Evolutionary conservation across 768 basidiomycete genomes (phyloP).

Genomic region (Kondoa subrosea): DNA sequence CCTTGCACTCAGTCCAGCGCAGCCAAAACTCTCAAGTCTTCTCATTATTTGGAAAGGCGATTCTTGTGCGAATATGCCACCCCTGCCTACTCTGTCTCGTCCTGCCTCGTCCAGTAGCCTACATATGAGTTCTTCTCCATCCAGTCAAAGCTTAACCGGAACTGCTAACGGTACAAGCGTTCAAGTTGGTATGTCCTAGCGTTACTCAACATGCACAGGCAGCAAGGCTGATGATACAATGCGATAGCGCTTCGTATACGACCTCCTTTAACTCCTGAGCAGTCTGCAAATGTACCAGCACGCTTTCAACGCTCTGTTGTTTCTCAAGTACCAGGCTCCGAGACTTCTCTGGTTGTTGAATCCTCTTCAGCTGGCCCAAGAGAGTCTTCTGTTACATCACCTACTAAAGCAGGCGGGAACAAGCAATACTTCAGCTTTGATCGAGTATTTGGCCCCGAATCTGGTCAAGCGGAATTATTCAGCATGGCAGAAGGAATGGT

Average conservation of each 20-base stretch:
- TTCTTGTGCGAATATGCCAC: background rate
- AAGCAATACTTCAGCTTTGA: conserved; percentile 72
- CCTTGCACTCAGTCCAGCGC: too few species aligned
- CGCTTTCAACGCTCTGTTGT: conserved; percentile 85
- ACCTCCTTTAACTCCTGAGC: conserved; percentile 13
- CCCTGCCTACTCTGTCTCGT: background rate
- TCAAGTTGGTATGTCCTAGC: background rate
- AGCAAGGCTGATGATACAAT: background rate
- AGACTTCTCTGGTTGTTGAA: conserved; percentile 69
- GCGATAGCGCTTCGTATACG: conserved; percentile 15
- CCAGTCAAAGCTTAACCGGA: background rate
- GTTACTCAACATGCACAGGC: background rate
- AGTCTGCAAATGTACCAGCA: conserved; percentile 47
- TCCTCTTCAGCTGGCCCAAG: background rate
- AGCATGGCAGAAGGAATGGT: conserved; percentile 59
- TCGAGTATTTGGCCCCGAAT: conserved; percentile 72
- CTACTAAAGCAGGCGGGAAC: conserved; percentile 39
- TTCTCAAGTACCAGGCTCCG: conserved; percentile 44
- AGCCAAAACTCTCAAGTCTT: too few species aligned
- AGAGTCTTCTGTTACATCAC: conserved; percentile 29
- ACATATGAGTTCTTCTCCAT: background rate
- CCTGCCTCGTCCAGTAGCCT: background rate
- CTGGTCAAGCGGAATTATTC: conserved; percentile 72
- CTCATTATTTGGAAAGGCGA: too few species aligned
- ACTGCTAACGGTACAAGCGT: background rate